A percentile compares a stretch with the other conserved stretches of the same genome.
These are phyloP conservation scores for Pontederia crassipes DNA, from an alignment of 176 grass and related monocot species.

Conservation along the genomic window DNA sequence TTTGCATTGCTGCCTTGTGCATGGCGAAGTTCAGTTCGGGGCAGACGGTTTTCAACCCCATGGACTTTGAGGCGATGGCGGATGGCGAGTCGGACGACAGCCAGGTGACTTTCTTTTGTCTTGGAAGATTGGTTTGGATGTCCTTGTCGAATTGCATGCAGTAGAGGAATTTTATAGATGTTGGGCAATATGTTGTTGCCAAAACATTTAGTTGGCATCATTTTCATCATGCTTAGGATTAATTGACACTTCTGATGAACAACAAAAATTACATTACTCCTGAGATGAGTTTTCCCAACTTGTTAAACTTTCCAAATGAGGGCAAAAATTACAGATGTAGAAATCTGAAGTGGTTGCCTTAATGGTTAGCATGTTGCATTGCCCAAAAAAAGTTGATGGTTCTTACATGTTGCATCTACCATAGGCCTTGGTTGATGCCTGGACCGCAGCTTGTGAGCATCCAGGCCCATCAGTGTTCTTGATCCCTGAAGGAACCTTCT, in stretches of 20 bases:
- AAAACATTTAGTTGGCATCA: too few relatives aligned
- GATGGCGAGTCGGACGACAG: neutral
- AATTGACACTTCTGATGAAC: too few relatives aligned
- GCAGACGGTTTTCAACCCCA: neutral
- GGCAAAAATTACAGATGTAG: too few relatives aligned
- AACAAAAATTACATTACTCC: too few relatives aligned
- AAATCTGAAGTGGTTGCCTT: too few relatives aligned
- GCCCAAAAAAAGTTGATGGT: neutral
- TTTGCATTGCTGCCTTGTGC: neutral
- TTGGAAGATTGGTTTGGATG: neutral
- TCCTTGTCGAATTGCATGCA: too few relatives aligned
- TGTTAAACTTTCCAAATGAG: too few relatives aligned
- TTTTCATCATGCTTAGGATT: too few relatives aligned
- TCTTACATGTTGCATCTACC: neutral
- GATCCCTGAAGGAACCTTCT: neutral
- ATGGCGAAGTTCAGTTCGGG: neutral
- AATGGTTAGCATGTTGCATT: too few relatives aligned
- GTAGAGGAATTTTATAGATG: too few relatives aligned
- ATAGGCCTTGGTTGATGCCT: neutral
- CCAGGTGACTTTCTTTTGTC: neutral
- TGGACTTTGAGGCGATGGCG: neutral
- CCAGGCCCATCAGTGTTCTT: neutral
- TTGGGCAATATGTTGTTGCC: too few relatives aligned
- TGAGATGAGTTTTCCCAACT: too few relatives aligned
- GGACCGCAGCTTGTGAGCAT: neutral